A percentile compares a stretch with the other conserved stretches of the same genome.
Evolutionary conservation across 208 protist species (phyloP).

Genomic region (Acanthamoeba triangularis): DNA sequence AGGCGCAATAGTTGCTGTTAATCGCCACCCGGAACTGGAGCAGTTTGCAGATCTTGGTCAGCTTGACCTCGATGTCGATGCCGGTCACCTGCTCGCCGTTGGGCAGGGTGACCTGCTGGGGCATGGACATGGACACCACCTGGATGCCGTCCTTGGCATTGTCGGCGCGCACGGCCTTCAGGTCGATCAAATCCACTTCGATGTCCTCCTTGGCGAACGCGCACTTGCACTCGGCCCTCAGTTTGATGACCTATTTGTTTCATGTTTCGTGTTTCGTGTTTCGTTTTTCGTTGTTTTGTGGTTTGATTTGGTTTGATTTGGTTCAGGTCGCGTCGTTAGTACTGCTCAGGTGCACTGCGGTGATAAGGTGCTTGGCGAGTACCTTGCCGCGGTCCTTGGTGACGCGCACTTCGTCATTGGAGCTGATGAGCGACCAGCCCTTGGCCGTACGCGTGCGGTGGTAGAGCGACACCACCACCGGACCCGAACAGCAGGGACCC

Average conservation of each 20-base stretch:
- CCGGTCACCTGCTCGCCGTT: background rate
- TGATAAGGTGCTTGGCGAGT: background rate
- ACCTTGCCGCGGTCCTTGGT: slow-evolving; percentile 68
- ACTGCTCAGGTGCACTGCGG: too few species aligned
- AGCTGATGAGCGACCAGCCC: slow-evolving; percentile 49
- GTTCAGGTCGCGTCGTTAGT: too few species aligned
- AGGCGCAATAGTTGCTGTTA: background rate
- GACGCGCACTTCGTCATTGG: slow-evolving; percentile 58
- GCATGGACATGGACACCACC: slow-evolving; percentile 43
- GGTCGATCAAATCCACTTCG: slow-evolving; percentile 49
- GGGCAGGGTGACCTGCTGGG: background rate
- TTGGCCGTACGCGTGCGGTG: slow-evolving; percentile 48
- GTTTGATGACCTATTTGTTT: slow-evolving; percentile 16
- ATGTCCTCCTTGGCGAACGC: slow-evolving; percentile 62
- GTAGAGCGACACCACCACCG: slow-evolving; percentile 22
- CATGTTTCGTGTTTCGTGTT: background rate
- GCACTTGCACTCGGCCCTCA: slow-evolving; percentile 54
- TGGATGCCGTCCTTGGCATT: slow-evolving; percentile 36
- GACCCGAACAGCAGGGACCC: background rate
- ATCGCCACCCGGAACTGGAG: slow-evolving; percentile 46
- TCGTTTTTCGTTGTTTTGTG: too few species aligned
- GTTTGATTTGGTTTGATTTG: too few species aligned
- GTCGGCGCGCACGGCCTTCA: slow-evolving; percentile 17
- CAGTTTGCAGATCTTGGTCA: slow-evolving; percentile 68
- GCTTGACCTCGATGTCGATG: slow-evolving; percentile 55